phyloP scores from a whole-genome alignment of 306 rosid species.

The Prunus fruticosa region DNA sequence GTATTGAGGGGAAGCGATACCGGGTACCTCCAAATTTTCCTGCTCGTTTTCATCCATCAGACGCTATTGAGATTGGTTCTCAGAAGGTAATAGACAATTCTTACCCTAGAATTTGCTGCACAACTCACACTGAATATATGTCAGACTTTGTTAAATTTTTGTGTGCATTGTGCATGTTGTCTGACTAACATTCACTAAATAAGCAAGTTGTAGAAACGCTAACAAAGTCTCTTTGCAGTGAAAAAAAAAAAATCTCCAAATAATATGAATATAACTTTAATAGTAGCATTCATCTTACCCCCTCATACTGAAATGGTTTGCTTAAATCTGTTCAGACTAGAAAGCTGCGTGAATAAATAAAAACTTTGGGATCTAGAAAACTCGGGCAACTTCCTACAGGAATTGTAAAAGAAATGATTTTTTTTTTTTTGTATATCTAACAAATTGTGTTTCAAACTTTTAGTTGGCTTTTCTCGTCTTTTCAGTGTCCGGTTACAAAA shows the following conservation, averaged over 20 bases:
- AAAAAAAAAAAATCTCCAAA: too few species aligned
- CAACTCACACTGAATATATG: neutral
- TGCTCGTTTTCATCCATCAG: slow-evolving; percentile 61
- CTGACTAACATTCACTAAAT: neutral
- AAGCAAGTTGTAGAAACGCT: too few species aligned
- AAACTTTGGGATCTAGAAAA: too few species aligned
- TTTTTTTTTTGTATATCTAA: neutral
- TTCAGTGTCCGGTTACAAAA: too few species aligned
- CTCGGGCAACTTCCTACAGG: too few species aligned
- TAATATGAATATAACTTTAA: too few species aligned
- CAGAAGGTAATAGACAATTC: slow-evolving; percentile 47
- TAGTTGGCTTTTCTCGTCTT: neutral
- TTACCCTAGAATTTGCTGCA: neutral
- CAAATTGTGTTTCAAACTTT: neutral
- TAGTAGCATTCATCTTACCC: too few species aligned
- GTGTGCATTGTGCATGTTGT: neutral
- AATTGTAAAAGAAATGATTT: too few species aligned
- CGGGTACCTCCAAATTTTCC: slow-evolving; percentile 55
- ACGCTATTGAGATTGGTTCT: slow-evolving; percentile 74
- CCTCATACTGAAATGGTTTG: too few species aligned
- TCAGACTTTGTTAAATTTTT: neutral
- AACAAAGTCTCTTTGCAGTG: neutral
- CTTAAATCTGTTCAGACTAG: too few species aligned
- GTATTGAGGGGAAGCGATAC: slow-evolving; percentile 70
- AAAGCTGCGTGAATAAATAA: too few species aligned